Percentiles rank a stretch among this genome's conserved stretches.
Evolutionary conservation across 2,329 filamentous ascomycete genomes (phyloP).

Genomic region (Endocalyx cinctus): DNA sequence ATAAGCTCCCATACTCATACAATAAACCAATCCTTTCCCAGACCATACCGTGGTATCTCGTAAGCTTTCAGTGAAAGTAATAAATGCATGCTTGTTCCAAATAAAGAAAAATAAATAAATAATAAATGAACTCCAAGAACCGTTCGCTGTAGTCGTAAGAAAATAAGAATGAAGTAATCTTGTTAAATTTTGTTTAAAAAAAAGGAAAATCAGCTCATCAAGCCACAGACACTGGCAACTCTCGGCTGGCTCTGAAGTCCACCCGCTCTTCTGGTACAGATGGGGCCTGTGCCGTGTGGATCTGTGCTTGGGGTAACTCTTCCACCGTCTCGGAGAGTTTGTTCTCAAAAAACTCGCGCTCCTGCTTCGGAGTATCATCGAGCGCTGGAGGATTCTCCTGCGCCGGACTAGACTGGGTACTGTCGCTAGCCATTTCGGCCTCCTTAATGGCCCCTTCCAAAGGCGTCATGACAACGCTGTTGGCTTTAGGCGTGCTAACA

Average conservation of each 20-base stretch:
- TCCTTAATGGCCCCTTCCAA: slow-evolving; percentile 2
- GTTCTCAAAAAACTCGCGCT: no score
- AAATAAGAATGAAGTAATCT: slow-evolving; percentile 15
- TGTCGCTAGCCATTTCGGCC: neutral
- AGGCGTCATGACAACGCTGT: slow-evolving; percentile 7
- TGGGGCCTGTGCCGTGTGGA: slow-evolving; percentile 2
- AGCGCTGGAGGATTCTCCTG: no score
- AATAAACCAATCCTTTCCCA: slow-evolving; percentile 16
- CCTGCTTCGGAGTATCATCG: no score
- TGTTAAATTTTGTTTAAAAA: slow-evolving; percentile 17
- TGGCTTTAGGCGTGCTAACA: slow-evolving; percentile 18
- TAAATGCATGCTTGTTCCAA: slow-evolving; percentile 13
- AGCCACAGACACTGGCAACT: slow-evolving; percentile 16
- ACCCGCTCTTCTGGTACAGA: slow-evolving; percentile 9
- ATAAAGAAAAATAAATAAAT: no score
- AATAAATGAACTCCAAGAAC: no score
- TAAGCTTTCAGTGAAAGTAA: slow-evolving; percentile 7
- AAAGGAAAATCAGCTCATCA: slow-evolving; percentile 6
- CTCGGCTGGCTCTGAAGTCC: slow-evolving; percentile 9
- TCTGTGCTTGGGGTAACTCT: slow-evolving; percentile 11
- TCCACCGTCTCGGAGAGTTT: slow-evolving; percentile 10
- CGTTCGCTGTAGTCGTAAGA: no score
- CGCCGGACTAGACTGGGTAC: no score
- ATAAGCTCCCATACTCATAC: slow-evolving; percentile 9
- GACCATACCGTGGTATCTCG: slow-evolving; percentile 20